These are phyloP conservation scores for Leishmania amazonensis DNA, from an alignment of 208 protist species.

Conservation along the genomic window DNA sequence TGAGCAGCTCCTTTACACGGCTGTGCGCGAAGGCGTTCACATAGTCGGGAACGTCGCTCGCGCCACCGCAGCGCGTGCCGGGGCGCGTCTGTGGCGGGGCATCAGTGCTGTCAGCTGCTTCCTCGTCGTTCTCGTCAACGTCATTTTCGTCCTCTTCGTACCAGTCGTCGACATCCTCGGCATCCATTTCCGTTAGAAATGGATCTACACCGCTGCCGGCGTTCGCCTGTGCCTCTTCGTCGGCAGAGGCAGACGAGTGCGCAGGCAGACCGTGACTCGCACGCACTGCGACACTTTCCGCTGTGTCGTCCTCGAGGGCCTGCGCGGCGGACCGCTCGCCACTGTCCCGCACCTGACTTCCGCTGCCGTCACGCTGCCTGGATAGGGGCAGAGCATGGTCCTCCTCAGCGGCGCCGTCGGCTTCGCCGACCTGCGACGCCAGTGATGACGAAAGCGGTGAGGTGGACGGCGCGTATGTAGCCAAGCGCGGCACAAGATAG, in stretches of 20 bases:
- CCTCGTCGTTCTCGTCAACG: slow-evolving; percentile 20
- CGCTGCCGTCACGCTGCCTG: not conserved
- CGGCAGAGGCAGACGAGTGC: too few relatives aligned
- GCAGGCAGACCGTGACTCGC: not conserved
- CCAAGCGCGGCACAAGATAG: slow-evolving; percentile 58
- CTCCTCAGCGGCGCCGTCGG: slow-evolving; percentile 15
- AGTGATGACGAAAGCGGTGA: not conserved
- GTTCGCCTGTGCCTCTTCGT: not conserved
- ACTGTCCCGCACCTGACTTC: slow-evolving; percentile 5
- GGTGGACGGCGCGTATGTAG: slow-evolving; percentile 29
- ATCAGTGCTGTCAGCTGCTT: not conserved
- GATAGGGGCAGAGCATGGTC: not conserved
- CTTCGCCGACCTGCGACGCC: slow-evolving; percentile 20
- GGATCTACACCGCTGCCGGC: not conserved
- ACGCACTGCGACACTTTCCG: not conserved
- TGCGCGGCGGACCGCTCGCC: slow-evolving; percentile 20
- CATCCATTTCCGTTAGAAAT: slow-evolving; percentile 1
- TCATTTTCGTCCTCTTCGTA: not conserved
- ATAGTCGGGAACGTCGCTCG: not conserved
- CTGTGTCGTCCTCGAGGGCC: not conserved
- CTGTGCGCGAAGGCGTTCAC: slow-evolving; percentile 47
- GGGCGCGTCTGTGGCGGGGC: not conserved
- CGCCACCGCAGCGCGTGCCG: not conserved
- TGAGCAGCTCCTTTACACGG: slow-evolving; percentile 72
- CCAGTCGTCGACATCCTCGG: slow-evolving; percentile 4